Percentiles rank a stretch among this genome's conserved stretches.
phyloP scores from a whole-genome alignment of 1,284 basidiomycete genomes.

The Lentinus polychrous region DNA sequence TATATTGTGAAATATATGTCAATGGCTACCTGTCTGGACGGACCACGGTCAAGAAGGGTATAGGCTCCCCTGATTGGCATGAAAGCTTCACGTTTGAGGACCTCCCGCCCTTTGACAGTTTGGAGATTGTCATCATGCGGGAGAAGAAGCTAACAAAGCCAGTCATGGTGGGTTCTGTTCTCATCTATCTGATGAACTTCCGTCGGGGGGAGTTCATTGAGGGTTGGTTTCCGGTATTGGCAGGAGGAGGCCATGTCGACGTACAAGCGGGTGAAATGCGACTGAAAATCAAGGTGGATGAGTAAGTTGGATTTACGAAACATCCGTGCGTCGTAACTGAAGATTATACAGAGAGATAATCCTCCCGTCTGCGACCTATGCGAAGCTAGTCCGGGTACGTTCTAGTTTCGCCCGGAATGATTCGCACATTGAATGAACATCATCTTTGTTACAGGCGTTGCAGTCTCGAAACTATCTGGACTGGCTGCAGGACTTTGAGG shows the following conservation, averaged over 20 bases:
- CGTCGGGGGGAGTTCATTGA: constrained; percentile 66
- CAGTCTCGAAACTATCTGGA: constrained; percentile 62
- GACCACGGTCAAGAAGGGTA: constrained; percentile 63
- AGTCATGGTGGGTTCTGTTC: constrained; percentile 50
- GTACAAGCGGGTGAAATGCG: constrained; percentile 68
- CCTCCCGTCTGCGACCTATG: constrained; percentile 55
- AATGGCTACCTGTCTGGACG: constrained; percentile 60
- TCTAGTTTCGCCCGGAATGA: neutral
- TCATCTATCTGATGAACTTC: constrained; percentile 62
- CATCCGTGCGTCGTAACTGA: neutral
- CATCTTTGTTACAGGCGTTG: constrained; percentile 38
- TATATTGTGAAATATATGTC: constrained; percentile 64
- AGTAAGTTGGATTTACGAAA: constrained; percentile 41
- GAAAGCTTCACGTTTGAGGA: constrained; percentile 69
- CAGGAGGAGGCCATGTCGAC: constrained; percentile 38
- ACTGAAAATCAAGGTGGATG: constrained; percentile 65
- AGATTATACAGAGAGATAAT: constrained; percentile 58
- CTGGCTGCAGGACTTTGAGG: constrained; percentile 68
- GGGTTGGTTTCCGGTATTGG: constrained; percentile 77
- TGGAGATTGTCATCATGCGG: constrained; percentile 58
- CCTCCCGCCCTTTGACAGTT: constrained; percentile 61
- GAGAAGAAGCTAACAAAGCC: constrained; percentile 61
- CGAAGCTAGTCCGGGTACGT: constrained; percentile 45
- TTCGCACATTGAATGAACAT: neutral
- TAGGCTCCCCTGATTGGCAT: constrained; percentile 67